Base-by-base conservation (phyloP, 306 rosid genomes). In the Begonia peltatifolia region DNA sequence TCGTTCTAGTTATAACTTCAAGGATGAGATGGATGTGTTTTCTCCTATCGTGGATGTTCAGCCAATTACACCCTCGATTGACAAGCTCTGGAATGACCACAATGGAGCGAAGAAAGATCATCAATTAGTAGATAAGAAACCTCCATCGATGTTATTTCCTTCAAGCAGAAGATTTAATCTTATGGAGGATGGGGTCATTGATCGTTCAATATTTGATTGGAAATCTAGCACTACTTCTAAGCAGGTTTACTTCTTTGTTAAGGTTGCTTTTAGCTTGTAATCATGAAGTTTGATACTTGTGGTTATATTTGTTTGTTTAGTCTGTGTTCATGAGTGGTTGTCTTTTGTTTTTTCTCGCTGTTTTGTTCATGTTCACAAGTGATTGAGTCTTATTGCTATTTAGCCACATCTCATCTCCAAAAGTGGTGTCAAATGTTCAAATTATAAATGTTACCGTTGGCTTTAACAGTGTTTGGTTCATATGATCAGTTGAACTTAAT, bases 21-120 rank as follows among this genome's bases (percentile, higher is more conserved):
- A 87, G 78, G 99, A 92, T 77, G 99, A 92, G 64, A 86, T 92
- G 96, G 99, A 86, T 67, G 94, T 92, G 36, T 92, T 92, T 73
- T 92, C 99, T 71, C 99, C 99, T 51, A 71, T 92, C 38, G 99
- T 92, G 75, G 99, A 92, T 77, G 96, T 92, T 71, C 88, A 81
- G 50, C 99, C 96, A 50, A 75, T 92, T 65, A 83, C 94, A 44
- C 88, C 94, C 50, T 62, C 96, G 15, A 76, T 71, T 42, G 81
- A 71, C 62, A 79, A 79, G 71, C 41, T 83, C 15, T 83, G 95
- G 99, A 94, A 92, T 71, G 96, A 81, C 44, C 75, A 61, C 42
- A 74, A 74, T 59, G 87, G 84, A 68, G 50, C 52, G 52, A 90
- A 83, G 81, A 83, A 83, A 72, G 94, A 90, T 50, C 68, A 46